Evolutionary conservation across 495 filamentous ascomycete genomes (phyloP).

Genomic region (Lepraria neglecta): DNA sequence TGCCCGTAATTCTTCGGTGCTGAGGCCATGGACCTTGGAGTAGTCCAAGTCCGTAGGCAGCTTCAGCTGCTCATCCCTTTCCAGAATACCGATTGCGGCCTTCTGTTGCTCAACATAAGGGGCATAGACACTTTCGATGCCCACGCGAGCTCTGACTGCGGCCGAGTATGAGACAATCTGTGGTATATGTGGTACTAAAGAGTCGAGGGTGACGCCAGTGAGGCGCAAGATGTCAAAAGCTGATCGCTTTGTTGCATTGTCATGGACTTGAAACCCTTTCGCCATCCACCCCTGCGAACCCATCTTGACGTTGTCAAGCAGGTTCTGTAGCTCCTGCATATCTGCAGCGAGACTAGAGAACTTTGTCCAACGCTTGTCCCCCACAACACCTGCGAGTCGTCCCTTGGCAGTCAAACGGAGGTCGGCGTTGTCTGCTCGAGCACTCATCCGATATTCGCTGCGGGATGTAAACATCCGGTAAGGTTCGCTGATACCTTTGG

Average conservation of each 20-base stretch:
- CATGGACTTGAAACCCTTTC: constrained; percentile 59
- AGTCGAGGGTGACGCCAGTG: constrained; percentile 46
- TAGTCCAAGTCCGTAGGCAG: constrained; percentile 79
- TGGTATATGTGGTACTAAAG: constrained; percentile 51
- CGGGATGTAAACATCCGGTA: constrained; percentile 98
- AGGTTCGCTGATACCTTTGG: constrained; percentile 92
- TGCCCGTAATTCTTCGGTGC: constrained; percentile 65
- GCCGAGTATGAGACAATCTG: constrained; percentile 47
- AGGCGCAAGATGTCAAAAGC: constrained; percentile 73
- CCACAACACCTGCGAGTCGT: constrained; percentile 67
- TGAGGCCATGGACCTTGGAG: constrained; percentile 60
- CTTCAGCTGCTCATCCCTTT: constrained; percentile 66
- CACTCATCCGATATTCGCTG: constrained; percentile 88
- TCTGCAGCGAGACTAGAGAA: constrained; percentile 57
- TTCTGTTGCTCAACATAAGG: constrained; percentile 73
- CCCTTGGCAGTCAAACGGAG: constrained; percentile 75
- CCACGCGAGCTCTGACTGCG: constrained; percentile 58
- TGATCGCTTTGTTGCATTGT: constrained; percentile 52
- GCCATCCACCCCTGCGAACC: constrained; percentile 58
- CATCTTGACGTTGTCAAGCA: constrained; percentile 51
- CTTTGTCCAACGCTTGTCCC: constrained; percentile 66
- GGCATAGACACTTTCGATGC: constrained; percentile 75
- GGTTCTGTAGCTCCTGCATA: constrained; percentile 55
- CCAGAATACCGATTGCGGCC: constrained; percentile 54
- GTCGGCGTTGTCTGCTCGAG: constrained; percentile 91